Evolutionary conservation across 176 grass and related monocot genomes (phyloP), one percentile per base, ranked within the genome.

Genomic region (Triticum monococcum): DNA sequence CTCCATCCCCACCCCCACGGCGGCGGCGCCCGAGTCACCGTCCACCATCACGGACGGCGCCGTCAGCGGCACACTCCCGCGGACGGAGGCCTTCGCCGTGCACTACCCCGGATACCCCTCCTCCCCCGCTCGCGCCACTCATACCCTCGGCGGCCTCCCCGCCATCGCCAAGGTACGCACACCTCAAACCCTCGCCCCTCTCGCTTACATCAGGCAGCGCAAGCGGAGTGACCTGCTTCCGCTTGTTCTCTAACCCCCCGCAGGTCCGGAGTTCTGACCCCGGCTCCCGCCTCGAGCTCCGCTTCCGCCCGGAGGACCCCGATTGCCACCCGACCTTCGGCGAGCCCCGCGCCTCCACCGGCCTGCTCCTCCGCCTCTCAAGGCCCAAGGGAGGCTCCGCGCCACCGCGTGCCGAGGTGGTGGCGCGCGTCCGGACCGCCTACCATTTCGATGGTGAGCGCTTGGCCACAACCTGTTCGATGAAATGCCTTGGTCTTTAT

Each of bases 91-190:
- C 80, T 98, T 98, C 38, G 88, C 90, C 38, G 71, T 98, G 28
- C 88, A 96, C 79, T 98, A 94, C 71, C 96, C 92, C 1, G 93
- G 93, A 25, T 96, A 96, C 76, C 92, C 93, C 14, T 96, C 96
- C 14, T 96, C 92, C 3, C 82, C 75, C 23, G 33, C 82, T 50
- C 87, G 90, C 79, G 92, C 93, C 30, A 75, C 78, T 35, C 68
- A 89, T 30, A 88, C 86, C 28, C 91, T 98, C 18, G 93, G 96
- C 23, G 90, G 96, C 18, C 96, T 92, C 48, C 5, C 90, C 4
- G 69, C 89, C 41, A 88, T 98, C 59, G 78, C 86, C 20, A 94
- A 89, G 93, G 95, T 92, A 59, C 54, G 54, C 18, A 75, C 32
- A 40, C 41, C 54, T 70, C 0, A 28, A 80, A 16, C 68, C 24